Base-by-base conservation (phyloP, 2,329 filamentous ascomycete genomes). In the Alternaria triticina region DNA sequence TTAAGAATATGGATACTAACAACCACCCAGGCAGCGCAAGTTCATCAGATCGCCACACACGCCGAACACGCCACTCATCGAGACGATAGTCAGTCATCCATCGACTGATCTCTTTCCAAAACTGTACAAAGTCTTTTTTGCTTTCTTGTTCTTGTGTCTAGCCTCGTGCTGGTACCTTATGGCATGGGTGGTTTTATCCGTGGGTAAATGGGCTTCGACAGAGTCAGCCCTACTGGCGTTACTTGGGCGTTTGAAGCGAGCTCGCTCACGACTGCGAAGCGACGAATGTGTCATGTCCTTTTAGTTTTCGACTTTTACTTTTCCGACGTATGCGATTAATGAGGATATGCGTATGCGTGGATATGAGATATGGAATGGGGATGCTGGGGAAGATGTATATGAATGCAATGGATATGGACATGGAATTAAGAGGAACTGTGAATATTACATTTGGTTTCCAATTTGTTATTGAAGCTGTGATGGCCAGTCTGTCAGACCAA, bases 21-120 rank as follows among this genome's bases (percentile, higher is more conserved):
- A 60, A 61, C 10, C 9, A 13, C n/a, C 40, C 56, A 83, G 82
- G 81, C 65, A 82, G 80, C 71, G 81, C 80, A 70, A 83, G 81
- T 61, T 83, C 81, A n/a, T 71, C 70, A 36, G 81, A 83, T 60
- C 73, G 81, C 40, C 72, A 79, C 36, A 82, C 81, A 27, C 74
- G 81, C 66, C 75, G 79, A 59, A 80, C 80, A 17, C 70, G 77
- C 45, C 76, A 79, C 44, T 77, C 76, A n/a, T 76, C 75, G 33
- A 70, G 75, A 61, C 76, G 70, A 57, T 70, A 36, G 59, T 54
- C 27, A 25, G 20, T 1, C 20, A n/a, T 8, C 27, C 45, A 44
- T 23, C 40, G 7, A 43, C 30, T 22, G 3, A 33, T 52, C 20
- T 52, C 49, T 25, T 52, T 52, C 8, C 20, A 40, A 46, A 12